Percentiles rank a stretch among this genome's conserved stretches.
These are phyloP conservation scores for Botrytis byssoidea DNA, from an alignment of 2,329 filamentous ascomycete species.

Conservation along the genomic window DNA sequence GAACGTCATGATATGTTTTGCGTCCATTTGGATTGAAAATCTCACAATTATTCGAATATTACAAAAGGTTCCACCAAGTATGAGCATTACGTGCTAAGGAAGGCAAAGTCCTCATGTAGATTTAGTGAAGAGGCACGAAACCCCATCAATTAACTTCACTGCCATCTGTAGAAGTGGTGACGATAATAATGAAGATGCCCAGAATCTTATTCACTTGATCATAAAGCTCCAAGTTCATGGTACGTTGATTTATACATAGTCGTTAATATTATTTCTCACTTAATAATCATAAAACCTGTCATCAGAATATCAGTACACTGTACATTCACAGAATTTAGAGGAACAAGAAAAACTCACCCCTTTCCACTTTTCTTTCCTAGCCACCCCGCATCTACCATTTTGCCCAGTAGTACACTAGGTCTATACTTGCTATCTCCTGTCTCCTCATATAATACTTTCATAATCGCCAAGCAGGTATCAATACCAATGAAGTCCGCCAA, in stretches of 20 bases:
- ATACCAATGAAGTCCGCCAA: conserved; percentile 96
- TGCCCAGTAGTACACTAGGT: conserved; percentile 79
- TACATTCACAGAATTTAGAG: neutral
- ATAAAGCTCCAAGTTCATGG: neutral
- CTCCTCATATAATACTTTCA: conserved; percentile 89
- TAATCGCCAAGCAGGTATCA: conserved; percentile 94
- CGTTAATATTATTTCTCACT: neutral
- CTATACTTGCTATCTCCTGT: conserved; percentile 96
- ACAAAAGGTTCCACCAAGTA: neutral
- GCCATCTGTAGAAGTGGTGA: neutral
- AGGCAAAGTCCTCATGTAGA: neutral
- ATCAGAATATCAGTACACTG: conserved; percentile 26
- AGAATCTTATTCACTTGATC: neutral
- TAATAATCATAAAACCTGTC: conserved; percentile 40
- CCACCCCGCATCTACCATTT: conserved; percentile 99
- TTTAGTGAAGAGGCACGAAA: neutral
- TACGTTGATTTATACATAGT: neutral
- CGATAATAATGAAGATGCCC: neutral
- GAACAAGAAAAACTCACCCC: conserved; percentile 48
- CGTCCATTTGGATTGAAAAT: neutral
- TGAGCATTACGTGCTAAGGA: neutral
- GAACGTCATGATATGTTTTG: neutral
- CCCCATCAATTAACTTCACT: neutral
- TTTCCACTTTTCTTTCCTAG: conserved; percentile 95
- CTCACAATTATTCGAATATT: neutral